Base-by-base conservation (phyloP, 1,284 basidiomycete species). In the Heterobasidion irregulare region DNA sequence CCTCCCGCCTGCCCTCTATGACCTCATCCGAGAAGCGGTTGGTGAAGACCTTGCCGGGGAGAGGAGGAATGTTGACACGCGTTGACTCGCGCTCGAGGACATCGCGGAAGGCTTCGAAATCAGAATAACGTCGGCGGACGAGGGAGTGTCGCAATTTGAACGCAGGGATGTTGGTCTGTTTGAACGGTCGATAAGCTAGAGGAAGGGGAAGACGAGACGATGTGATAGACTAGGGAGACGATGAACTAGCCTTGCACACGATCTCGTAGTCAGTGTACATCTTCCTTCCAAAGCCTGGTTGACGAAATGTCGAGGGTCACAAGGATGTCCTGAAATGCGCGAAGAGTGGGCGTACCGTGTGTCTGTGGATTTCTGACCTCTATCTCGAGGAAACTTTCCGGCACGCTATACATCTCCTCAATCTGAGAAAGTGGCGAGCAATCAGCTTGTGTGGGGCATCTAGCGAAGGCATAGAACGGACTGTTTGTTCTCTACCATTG, bases 261-360 rank as follows among this genome's bases (percentile, higher is more conserved):
- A 99, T 89, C 75, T 99, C 96, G 68, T 99, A 99, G 78, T 99
- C 95, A 50, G 96, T 99, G 71, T 92, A 99, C 94, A 96, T 97
- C 79, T 98, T 98, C 63, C 96, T 78, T 38, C 94, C 94, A 66
- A 94, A 93, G 41, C 92, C 92, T 94, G 64, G 44, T 41, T 16
- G 41, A 4, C 26, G 6, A 46, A 50, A 54, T 36, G 26, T 15
- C 19, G 38, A 43, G 49, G 45, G 12, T 47, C 15, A 9, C 18
- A 12, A 4, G 47, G 19, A 7, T 5, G 26, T 26, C 26, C 46
- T 47, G 19, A 13, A 35, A 38, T 19, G 13, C 16, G 26, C 34
- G 8, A 32, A 9, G 33, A 15, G 41, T 7, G 47, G 18, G 67
- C 83, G 65, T 64, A 93, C 94, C 95, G 66, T 98, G 95, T 0